phyloP scores from a whole-genome alignment of 768 basidiomycete genomes.

The Calocera cornea region DNA sequence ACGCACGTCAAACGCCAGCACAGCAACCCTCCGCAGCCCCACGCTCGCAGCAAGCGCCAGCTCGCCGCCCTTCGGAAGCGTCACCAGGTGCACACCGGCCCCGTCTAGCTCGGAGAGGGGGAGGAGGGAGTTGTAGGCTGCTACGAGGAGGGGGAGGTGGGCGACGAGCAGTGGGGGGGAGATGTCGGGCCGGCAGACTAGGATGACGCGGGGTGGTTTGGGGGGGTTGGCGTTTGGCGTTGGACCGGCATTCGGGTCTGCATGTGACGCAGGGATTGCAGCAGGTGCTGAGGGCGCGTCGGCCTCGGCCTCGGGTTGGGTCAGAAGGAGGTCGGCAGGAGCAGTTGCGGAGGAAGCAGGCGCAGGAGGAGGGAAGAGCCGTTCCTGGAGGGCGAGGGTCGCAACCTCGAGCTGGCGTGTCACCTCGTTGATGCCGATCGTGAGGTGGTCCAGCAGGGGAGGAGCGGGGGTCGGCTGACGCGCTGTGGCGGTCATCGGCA shows the following conservation, averaged over 20 bases:
- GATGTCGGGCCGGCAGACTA: slow-evolving; percentile 63
- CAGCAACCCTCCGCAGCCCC: slow-evolving; percentile 54
- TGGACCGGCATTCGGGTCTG: no score
- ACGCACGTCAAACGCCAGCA: slow-evolving; percentile 54
- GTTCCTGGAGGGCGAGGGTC: slow-evolving; percentile 10
- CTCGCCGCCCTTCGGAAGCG: slow-evolving; percentile 59
- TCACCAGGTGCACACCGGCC: slow-evolving; percentile 39
- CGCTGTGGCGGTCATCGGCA: no score
- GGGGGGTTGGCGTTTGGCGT: not conserved
- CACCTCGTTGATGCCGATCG: slow-evolving; percentile 67
- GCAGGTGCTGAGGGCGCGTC: no score
- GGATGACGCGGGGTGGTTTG: slow-evolving; percentile 29
- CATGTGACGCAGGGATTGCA: no score
- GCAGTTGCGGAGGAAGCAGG: not conserved
- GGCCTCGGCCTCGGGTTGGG: not conserved
- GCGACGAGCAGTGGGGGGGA: slow-evolving; percentile 57
- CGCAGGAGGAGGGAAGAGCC: not conserved
- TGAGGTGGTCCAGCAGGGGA: slow-evolving; percentile 34
- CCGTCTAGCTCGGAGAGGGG: slow-evolving; percentile 11
- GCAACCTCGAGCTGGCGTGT: slow-evolving; percentile 58
- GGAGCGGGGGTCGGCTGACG: slow-evolving; percentile 21
- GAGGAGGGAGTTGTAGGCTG: slow-evolving; percentile 49
- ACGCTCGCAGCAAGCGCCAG: slow-evolving; percentile 40
- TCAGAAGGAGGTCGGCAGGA: not conserved
- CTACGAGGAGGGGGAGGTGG: slow-evolving; percentile 65